These are phyloP conservation scores for Colletotrichum brevisporum DNA, from an alignment of 2,329 filamentous ascomycete species.

Conservation along the genomic window DNA sequence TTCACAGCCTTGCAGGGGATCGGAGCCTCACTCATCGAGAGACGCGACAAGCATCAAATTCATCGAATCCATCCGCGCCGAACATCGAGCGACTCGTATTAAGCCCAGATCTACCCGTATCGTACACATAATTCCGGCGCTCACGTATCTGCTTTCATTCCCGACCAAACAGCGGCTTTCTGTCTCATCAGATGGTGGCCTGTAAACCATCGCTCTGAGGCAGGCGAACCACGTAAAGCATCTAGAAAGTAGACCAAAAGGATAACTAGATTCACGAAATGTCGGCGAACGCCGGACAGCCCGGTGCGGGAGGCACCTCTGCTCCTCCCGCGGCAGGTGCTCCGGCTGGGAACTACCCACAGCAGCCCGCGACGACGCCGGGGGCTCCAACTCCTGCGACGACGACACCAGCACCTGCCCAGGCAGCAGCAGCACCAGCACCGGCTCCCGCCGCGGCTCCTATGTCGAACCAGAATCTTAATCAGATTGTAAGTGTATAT, in stretches of 20 bases:
- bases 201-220: constrained; percentile 10
- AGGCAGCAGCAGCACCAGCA: constrained; percentile 42
- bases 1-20: constrained; percentile 36
- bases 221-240: constrained; percentile 6
- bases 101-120: not conserved
- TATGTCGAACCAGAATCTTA: constrained; percentile 90
- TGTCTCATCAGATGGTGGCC: not conserved
- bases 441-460: constrained; percentile 49
- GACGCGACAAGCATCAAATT: constrained; percentile 30
- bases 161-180: not conserved
- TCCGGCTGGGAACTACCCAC: constrained; percentile 31
- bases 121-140: not conserved
- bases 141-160: not conserved
- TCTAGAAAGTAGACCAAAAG: not conserved
- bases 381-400: constrained; percentile 46
- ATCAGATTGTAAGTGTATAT: constrained; percentile 85
- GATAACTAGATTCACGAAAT: constrained; percentile 13
- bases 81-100: not conserved
- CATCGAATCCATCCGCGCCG: constrained; percentile 19
- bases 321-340: constrained; percentile 20
- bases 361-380: constrained; percentile 32
- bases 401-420: constrained; percentile 41
- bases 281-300: constrained; percentile 33
- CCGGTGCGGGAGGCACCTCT: constrained; percentile 26
- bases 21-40: constrained; percentile 30